phyloP scores from a whole-genome alignment of 2,329 filamentous ascomycete genomes.

The Cladosporium sp. region DNA sequence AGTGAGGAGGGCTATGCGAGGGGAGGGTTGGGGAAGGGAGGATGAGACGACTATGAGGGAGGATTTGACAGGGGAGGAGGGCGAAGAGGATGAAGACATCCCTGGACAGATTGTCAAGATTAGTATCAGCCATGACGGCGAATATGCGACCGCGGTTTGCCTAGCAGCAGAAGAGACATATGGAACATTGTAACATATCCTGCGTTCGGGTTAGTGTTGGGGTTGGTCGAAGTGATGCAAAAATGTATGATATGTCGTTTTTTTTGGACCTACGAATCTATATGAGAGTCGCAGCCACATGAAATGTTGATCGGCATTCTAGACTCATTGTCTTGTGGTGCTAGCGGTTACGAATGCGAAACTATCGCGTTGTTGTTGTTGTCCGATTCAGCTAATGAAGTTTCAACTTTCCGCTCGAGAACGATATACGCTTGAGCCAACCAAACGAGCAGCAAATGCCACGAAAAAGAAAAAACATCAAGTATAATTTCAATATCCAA shows the following conservation, averaged over 20 bases:
- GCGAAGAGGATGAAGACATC: not conserved
- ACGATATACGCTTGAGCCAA: no score
- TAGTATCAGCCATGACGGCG: slow-evolving; percentile 84
- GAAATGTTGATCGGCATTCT: not conserved
- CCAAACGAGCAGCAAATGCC: not conserved
- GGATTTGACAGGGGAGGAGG: not conserved
- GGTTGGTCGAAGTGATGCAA: not conserved
- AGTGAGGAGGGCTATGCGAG: not conserved
- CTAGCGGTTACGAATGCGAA: not conserved
- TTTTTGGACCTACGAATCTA: not conserved
- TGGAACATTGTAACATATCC: not conserved
- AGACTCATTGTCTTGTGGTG: not conserved
- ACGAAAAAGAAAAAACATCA: not conserved
- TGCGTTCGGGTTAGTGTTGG: not conserved
- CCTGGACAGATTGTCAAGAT: slow-evolving; percentile 62
- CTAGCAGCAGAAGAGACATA: slow-evolving; percentile 47
- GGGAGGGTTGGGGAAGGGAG: not conserved
- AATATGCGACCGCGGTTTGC: slow-evolving; percentile 74
- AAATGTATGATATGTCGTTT: not conserved
- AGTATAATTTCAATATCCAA: no score
- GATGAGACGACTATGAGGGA: not conserved
- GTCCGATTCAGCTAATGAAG: not conserved
- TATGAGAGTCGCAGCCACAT: not conserved
- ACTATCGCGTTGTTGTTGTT: not conserved
- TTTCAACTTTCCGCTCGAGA: not conserved